Conservation (phyloP, 2,329 filamentous ascomycete species). For the Aspergillus sojae region DNA sequence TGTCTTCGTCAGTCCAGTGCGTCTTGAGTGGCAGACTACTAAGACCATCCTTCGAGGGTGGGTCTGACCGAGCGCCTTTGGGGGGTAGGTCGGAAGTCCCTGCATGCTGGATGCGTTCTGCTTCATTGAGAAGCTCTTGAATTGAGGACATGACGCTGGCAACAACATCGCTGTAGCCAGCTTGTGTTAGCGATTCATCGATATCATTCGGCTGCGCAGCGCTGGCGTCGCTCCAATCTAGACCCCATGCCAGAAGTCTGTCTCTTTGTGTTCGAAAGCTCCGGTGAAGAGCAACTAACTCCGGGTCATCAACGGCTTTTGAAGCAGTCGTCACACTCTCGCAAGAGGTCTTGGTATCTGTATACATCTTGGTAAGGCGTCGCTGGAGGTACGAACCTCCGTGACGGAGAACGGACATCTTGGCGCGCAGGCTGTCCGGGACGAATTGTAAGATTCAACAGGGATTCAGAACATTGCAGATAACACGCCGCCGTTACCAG, state of each 20-base stretch:
- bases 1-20: conserved; percentile 54
- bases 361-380: conserved; percentile 63
- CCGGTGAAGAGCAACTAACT: conserved; percentile 59
- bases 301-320: conserved; percentile 53
- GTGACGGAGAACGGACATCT: conserved; percentile 51
- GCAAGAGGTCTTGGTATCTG: conserved; percentile 65
- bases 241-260: conserved; percentile 64
- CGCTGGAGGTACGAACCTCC: conserved; percentile 49
- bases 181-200: conserved; percentile 63
- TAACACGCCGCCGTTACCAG: conserved; percentile 8
- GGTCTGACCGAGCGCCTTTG: conserved; percentile 38
- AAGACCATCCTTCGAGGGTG: conserved; percentile 33
- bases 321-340: conserved; percentile 56
- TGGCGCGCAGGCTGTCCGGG: conserved; percentile 26
- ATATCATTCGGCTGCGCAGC: conserved; percentile 61
- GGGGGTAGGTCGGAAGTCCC: conserved; percentile 42
- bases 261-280: conserved; percentile 67
- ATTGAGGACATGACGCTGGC: conserved; percentile 67
- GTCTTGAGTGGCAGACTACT: conserved; percentile 40
- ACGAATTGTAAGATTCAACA: conserved; percentile 10
- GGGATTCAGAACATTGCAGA: conserved; percentile 22
- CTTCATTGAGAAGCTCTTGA: conserved; percentile 64
- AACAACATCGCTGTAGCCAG: conserved; percentile 65
- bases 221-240: conserved; percentile 67
- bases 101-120: conserved; percentile 58